Percentiles rank a stretch among this genome's conserved stretches.
Conservation (phyloP, 768 basidiomycete species). For the Sarcodon aspratus region DNA sequence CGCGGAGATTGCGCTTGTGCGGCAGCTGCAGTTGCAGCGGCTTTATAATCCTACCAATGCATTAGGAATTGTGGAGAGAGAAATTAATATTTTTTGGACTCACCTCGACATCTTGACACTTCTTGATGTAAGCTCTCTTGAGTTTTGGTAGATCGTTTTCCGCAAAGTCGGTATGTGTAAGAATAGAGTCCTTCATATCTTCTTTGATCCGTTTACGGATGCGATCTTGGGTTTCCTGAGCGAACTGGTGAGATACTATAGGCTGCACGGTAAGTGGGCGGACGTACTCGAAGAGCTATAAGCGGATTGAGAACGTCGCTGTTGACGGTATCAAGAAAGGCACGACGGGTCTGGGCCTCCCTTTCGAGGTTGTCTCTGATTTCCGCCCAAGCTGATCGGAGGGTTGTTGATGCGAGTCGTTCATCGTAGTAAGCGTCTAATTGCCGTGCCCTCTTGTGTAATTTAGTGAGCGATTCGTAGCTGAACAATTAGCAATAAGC, state of each 20-base stretch:
- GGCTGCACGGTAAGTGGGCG: not conserved
- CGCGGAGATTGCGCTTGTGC: constrained; percentile 18
- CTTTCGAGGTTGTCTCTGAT: constrained; percentile 78
- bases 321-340: constrained; percentile 61
- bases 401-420: constrained; percentile 47
- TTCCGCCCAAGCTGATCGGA: constrained; percentile 73
- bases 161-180: constrained; percentile 71
- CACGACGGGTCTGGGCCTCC: constrained; percentile 76
- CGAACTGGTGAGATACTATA: not conserved
- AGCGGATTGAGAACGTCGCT: constrained; percentile 68
- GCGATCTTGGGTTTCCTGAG: constrained; percentile 80
- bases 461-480: constrained; percentile 59
- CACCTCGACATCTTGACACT: constrained; percentile 84
- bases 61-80: not conserved
- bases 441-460: constrained; percentile 62
- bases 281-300: constrained; percentile 47
- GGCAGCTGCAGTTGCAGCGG: constrained; percentile 32
- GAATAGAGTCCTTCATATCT: constrained; percentile 71
- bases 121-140: constrained; percentile 71
- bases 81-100: constrained; percentile 6
- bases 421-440: constrained; percentile 68
- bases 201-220: constrained; percentile 90
- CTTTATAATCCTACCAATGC: constrained; percentile 50
- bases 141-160: constrained; percentile 72
- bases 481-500: constrained; percentile 22